Conservation (phyloP, 352 stramenopile species). For the Aphanomyces invadans region DNA sequence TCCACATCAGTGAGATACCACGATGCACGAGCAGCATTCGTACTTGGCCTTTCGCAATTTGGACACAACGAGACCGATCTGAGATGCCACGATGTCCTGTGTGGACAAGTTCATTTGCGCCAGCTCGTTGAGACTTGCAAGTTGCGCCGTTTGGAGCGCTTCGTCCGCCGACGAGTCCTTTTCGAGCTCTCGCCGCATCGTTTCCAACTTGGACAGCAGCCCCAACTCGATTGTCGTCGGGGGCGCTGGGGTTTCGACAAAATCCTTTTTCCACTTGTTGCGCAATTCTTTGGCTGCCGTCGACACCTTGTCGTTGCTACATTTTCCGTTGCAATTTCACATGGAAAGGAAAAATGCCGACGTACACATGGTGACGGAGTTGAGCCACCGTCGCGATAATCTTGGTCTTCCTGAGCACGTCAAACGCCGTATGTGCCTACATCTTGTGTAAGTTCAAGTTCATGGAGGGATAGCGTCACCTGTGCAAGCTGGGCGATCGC, state of each 20-base stretch:
- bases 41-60: conserved; percentile 72
- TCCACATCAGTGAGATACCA: conserved; percentile 49
- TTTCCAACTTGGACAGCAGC: conserved; percentile 29
- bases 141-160: conserved; percentile 34
- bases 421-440: conserved; percentile 56
- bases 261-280: conserved; percentile 55
- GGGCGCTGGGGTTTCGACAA: conserved; percentile 5
- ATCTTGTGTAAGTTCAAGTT: conserved; percentile 2
- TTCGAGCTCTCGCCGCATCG: conserved; percentile 36
- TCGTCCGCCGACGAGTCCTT: conserved; percentile 31
- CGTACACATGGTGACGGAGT: conserved; percentile 68
- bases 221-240: not conserved
- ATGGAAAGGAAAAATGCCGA: not conserved
- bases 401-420: conserved; percentile 56
- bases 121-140: conserved; percentile 48
- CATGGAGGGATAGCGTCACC: conserved; percentile 26
- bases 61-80: conserved; percentile 64
- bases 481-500: conserved; percentile 45
- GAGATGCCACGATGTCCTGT: conserved; percentile 70
- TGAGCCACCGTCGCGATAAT: conserved; percentile 55
- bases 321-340: conserved; percentile 1
- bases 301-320: conserved; percentile 74
- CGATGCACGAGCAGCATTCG: conserved; percentile 25
- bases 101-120: conserved; percentile 55
- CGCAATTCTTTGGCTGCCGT: conserved; percentile 54